Base-by-base conservation (phyloP, 225 moss, liverwort and hornwort species). In the Physcomitrellopsis africana region DNA sequence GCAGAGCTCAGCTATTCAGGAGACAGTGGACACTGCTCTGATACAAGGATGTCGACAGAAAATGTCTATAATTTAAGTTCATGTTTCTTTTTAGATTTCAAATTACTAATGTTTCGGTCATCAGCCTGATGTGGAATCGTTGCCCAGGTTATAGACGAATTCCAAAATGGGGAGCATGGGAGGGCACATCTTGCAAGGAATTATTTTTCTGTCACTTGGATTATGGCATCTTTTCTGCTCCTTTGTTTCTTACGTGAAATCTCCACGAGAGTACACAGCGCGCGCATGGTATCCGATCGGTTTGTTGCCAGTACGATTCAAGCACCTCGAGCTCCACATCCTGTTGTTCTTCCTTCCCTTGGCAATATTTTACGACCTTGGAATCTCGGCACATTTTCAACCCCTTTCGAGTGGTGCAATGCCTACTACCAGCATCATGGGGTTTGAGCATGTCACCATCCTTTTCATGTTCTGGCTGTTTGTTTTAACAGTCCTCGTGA, bases 381-480 rank as follows among this genome's bases (percentile, higher is more conserved):
- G 89, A 49, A 88, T 92, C 74, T 85, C 94, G 18, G 87, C 91
- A 3, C 83, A 88, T 68, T 92, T 94, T 32, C 89, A 90, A 68
- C 78, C 90, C 8, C 90, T 85, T 45, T 74, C 70, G 32, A 72
- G 82, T 49, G 94, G 92, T 16, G 72, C 87, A 13, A 90, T 94
- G 76, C 92, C 94, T 20, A 65, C 79, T 20, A 89, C 89, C 72
- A 85, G 92, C 67, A 89, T 94, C 74, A 79, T 82, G 70, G 89
- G 91, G 37, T 91, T 95, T 67, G 92, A 95, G 80, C 92, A 92
- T 46, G 92, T 92, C 65, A 86, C 87, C 27, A 82, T 89, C 51
- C 92, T 95, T 72, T 72, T 88, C 66, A 92, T 95, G 92, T 95
- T 92, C 75, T 95, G 94, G 94, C 54, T 95, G 58, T 95, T 92